Percentiles rank a stretch among this genome's conserved stretches.
phyloP scores from a whole-genome alignment of 768 basidiomycete species.

The Pisolithus marmoratus region DNA sequence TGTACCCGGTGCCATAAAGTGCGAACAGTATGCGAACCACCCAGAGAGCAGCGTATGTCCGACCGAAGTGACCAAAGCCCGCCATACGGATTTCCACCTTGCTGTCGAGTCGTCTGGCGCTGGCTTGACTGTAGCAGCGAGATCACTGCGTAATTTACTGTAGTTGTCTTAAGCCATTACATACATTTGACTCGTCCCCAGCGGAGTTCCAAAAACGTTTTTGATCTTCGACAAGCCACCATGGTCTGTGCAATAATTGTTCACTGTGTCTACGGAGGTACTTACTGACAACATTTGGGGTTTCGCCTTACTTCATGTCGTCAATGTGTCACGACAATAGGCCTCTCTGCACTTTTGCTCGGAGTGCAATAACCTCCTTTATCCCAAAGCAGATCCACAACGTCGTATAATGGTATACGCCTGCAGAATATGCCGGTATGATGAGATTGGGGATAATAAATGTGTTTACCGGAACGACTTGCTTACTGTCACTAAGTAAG shows the following conservation, averaged over 20 bases:
- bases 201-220: slow-evolving; percentile 27
- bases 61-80: slow-evolving; percentile 9
- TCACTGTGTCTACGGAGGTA: slow-evolving; percentile 1
- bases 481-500: slow-evolving; percentile 87
- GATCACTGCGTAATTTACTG: neutral
- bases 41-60: slow-evolving; percentile 21
- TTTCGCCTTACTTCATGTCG: no score
- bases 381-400: slow-evolving; percentile 85
- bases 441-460: slow-evolving; percentile 80
- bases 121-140: no score
- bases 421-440: slow-evolving; percentile 85
- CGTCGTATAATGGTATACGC: slow-evolving; percentile 85
- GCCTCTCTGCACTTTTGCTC: slow-evolving; percentile 87
- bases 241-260: slow-evolving; percentile 23
- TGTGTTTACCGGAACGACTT: slow-evolving; percentile 94
- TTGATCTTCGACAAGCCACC: neutral
- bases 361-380: slow-evolving; percentile 93
- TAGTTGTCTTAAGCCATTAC: no score
- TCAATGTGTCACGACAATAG: slow-evolving; percentile 28
- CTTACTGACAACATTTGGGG: slow-evolving; percentile 10
- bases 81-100: slow-evolving; percentile 3
- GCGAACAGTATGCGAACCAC: slow-evolving; percentile 26
- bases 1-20: slow-evolving; percentile 31
- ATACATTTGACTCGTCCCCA: slow-evolving; percentile 3
- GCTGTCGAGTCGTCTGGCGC: no score